Evolutionary conservation across 495 filamentous ascomycete species (phyloP), one percentile per base, ranked within the genome.

Genomic region (Neurospora africana): DNA sequence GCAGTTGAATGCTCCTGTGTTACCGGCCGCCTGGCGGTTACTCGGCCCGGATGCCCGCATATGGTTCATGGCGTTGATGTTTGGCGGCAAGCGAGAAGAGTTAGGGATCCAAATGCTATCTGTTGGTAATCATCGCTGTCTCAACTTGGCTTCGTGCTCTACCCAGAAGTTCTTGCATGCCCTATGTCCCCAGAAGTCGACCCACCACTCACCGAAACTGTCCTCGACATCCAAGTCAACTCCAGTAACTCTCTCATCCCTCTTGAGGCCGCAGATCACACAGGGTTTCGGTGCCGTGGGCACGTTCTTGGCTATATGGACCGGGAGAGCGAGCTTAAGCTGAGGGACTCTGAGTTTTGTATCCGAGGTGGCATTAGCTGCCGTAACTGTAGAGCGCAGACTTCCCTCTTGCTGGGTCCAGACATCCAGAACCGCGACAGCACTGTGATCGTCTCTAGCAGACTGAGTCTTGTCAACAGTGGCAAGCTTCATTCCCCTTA

Each of bases 191-290:
- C 93, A 96, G 80, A 94, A 90, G 41, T 96, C 92, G 17, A 91
- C 85, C 95, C 95, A 99, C 93, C 93, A 98, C 81, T 98, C 94
- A 44, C 92, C 93, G 83, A 97, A 94, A 79, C 90, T 93, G 82
- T 97, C 95, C 74, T 93, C 88, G 23, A 96, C 90, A 70, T 89
- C 84, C 36, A 90, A 83, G 79, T 97, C 94, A 37, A 97, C 84
- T 74, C 87, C 89, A 3, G 83, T 78, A 23, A 98, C 82, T 41
- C 94, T 85, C 83, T 99, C 95, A 61, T 96, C 92, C 75, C 94
- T 83, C 81, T 90, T 94, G 74, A 98, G 82, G 2, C 93, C 93
- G 82, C 95, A 99, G 30, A 99, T 84, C 69, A 92, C 88, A 81
- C 95, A 99, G n/a, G 88, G 85, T 79, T 91, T 90, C 0, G 89